Conservation (phyloP, 2,329 filamentous ascomycete species). For the Calonectria pseudoreteaudii region DNA sequence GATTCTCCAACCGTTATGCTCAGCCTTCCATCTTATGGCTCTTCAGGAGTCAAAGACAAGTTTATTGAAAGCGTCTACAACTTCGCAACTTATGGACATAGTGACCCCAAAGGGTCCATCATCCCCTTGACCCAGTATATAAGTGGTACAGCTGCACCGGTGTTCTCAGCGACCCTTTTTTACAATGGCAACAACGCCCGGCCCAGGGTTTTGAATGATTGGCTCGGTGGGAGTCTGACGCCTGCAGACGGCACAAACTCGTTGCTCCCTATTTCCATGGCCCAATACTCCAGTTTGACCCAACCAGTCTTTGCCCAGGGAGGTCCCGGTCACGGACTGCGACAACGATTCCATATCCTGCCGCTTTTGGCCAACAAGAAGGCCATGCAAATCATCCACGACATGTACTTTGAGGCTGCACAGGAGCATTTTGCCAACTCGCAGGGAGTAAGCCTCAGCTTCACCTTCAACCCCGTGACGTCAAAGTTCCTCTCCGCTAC, state of each 20-base stretch:
- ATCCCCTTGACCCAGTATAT: neutral
- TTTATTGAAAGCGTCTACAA: neutral
- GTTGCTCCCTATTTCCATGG: neutral
- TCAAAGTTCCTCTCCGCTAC: neutral
- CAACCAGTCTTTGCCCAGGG: neutral
- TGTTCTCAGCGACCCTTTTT: neutral
- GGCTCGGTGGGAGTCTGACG: neutral
- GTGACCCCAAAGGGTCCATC: neutral
- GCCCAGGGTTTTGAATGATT: neutral
- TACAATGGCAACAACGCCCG: neutral
- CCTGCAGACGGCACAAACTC: neutral
- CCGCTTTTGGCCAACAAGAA: neutral
- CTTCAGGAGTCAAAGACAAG: neutral
- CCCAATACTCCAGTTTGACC: neutral
- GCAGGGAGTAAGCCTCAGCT: neutral
- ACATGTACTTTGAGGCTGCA: neutral
- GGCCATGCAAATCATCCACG: neutral
- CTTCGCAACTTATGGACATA: neutral
- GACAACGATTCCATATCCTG: neutral
- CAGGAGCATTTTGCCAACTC: neutral
- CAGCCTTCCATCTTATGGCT: neutral
- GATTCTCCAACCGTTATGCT: neutral
- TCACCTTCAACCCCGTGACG: neutral
- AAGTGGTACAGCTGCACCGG: neutral
- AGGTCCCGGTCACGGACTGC: neutral